phyloP scores from a whole-genome alignment of 148 eudicot species.

The Silene uniflora region DNA sequence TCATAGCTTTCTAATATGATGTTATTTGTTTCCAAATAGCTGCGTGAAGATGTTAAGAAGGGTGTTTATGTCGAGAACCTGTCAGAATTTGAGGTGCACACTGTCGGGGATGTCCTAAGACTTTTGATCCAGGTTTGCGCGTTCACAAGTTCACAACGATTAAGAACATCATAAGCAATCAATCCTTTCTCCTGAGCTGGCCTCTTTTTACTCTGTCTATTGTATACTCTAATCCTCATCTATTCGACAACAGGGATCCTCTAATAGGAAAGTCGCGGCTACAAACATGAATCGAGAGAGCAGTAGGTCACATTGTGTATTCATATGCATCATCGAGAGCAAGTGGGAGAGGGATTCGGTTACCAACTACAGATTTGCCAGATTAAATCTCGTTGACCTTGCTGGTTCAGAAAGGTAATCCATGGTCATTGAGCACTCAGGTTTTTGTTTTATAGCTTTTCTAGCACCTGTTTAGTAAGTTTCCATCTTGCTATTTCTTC shows the following conservation, averaged over 20 bases:
- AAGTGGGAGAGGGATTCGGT: constrained; percentile 92
- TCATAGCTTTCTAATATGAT: constrained; percentile 1
- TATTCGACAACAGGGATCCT: constrained; percentile 63
- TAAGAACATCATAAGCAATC: constrained; percentile 1
- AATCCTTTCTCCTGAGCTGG: not conserved
- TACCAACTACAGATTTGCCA: constrained; percentile 72
- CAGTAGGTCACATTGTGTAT: constrained; percentile 97
- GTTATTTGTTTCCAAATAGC: constrained; percentile 32
- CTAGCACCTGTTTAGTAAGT: not conserved
- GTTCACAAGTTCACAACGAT: not conserved
- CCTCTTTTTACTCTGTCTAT: not conserved
- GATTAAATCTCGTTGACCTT: constrained; percentile 95
- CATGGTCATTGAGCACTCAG: not conserved
- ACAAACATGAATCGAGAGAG: constrained; percentile 99
- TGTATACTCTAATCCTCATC: constrained; percentile 15
- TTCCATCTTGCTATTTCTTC: constrained; percentile 10
- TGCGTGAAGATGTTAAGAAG: constrained; percentile 84
- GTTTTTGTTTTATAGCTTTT: not conserved
- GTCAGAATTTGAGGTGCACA: constrained; percentile 87
- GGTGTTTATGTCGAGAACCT: constrained; percentile 98
- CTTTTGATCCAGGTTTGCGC: constrained; percentile 81
- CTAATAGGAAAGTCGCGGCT: constrained; percentile 91
- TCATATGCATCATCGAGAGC: constrained; percentile 87
- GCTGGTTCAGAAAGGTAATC: constrained; percentile 97
- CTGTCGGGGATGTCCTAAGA: constrained; percentile 78